These are phyloP conservation scores for Entophlyctis luteolus DNA, from an alignment of 192 early-diverging fungal genomes.

Conservation along the genomic window DNA sequence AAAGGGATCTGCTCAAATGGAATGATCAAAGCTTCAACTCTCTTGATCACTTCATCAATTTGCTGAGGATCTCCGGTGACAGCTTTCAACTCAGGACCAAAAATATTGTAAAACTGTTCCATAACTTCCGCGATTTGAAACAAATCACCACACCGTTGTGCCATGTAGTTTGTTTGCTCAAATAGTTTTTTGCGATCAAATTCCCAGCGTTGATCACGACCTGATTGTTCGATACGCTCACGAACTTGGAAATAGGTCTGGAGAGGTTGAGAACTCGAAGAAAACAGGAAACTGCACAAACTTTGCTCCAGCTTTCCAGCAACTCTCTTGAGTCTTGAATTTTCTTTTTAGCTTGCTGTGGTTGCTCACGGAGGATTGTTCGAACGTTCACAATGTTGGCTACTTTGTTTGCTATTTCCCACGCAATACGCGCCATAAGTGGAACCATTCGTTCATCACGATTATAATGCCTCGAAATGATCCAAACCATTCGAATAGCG, in stretches of 20 bases:
- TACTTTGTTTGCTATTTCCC: conserved; percentile 61
- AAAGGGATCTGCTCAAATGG: conserved; percentile 59
- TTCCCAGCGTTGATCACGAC: conserved; percentile 64
- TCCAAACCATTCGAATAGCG: conserved; percentile 66
- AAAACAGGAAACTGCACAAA: background rate
- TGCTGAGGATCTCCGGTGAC: conserved; percentile 64
- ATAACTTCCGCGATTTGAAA: conserved; percentile 62
- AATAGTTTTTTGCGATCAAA: conserved; percentile 65
- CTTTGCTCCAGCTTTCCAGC: conserved; percentile 55
- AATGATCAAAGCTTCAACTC: conserved; percentile 57
- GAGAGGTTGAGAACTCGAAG: conserved; percentile 8
- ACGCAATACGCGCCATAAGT: conserved; percentile 57
- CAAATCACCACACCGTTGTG: conserved; percentile 55
- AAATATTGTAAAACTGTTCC: conserved; percentile 67
- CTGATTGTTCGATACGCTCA: conserved; percentile 60
- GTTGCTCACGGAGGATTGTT: conserved; percentile 50
- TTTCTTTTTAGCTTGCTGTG: conserved; percentile 51
- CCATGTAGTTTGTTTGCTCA: conserved; percentile 67
- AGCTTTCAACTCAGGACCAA: conserved; percentile 63
- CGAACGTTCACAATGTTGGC: conserved; percentile 54
- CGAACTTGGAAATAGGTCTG: conserved; percentile 59
- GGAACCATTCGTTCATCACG: conserved; percentile 66
- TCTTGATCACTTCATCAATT: conserved; percentile 66
- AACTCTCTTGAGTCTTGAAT: conserved; percentile 55
- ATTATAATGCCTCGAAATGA: conserved; percentile 65